phyloP scores from a whole-genome alignment of 2,329 filamentous ascomycete species.

The Cercospora brassicicola region DNA sequence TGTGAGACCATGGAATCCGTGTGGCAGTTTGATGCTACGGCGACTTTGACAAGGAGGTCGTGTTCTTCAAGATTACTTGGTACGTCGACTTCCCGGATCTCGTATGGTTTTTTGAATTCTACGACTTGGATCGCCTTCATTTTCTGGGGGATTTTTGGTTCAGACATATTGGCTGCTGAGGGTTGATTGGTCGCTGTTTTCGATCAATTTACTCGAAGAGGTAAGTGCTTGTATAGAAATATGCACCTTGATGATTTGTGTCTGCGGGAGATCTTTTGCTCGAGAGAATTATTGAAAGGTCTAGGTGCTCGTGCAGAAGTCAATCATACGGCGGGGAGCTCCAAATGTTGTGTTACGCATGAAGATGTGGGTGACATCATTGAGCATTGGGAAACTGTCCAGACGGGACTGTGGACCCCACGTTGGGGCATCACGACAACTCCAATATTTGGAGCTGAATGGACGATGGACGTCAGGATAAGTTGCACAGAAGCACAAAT shows the following conservation, averaged over 20 bases:
- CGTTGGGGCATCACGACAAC: neutral
- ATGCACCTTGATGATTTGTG: conserved; percentile 13
- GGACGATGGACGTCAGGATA: neutral
- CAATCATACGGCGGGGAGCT: neutral
- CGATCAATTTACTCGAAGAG: neutral
- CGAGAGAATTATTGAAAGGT: neutral
- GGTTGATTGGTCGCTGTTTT: conserved; percentile 11
- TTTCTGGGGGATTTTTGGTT: conserved; percentile 40
- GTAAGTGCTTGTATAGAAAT: neutral
- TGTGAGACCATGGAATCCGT: conserved; percentile 59
- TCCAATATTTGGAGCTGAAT: neutral
- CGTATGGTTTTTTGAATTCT: conserved; percentile 58
- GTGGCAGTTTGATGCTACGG: conserved; percentile 62
- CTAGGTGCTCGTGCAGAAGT: neutral
- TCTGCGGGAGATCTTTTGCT: neutral
- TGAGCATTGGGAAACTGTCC: neutral
- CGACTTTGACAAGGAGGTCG: conserved; percentile 62
- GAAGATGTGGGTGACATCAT: neutral
- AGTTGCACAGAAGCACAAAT: neutral
- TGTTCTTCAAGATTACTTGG: conserved; percentile 49
- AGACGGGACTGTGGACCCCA: neutral
- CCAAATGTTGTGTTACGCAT: neutral
- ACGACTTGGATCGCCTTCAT: conserved; percentile 53
- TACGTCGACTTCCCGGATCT: conserved; percentile 52
- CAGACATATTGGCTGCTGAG: conserved; percentile 4